Conservation (phyloP, 768 basidiomycete species). For the Tylopilus sp. region DNA sequence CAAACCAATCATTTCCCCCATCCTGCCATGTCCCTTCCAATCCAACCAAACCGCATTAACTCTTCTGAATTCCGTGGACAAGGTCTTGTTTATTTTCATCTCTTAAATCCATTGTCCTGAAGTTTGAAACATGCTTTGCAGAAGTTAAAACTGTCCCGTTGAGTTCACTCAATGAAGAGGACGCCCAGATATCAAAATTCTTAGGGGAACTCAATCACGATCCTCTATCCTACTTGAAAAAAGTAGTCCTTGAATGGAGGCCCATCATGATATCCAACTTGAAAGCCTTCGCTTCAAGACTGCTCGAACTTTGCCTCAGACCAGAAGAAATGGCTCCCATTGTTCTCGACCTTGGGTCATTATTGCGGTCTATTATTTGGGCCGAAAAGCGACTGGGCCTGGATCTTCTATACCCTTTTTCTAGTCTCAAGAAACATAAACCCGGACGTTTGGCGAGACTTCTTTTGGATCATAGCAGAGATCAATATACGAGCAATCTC, state of each 20-base stretch:
- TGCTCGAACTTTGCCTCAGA: not conserved
- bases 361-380: not conserved
- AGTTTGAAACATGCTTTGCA: too few species aligned
- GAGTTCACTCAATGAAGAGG: too few species aligned
- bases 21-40: too few species aligned
- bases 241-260: too few species aligned
- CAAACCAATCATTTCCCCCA: not conserved
- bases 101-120: too few species aligned
- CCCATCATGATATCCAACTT: too few species aligned
- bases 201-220: too few species aligned
- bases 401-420: conserved; percentile 7
- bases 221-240: too few species aligned
- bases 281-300: not conserved
- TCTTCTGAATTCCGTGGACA: not conserved
- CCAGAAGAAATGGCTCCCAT: not conserved
- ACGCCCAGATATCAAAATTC: too few species aligned
- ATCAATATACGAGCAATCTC: not conserved
- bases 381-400: not conserved
- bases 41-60: not conserved
- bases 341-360: conserved; percentile 4
- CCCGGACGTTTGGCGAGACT: conserved; percentile 5
- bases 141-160: too few species aligned
- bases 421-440: conserved; percentile 5
- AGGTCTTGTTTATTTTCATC: not conserved
- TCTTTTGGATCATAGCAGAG: conserved; percentile 1